Base-by-base conservation (phyloP, 176 grass and related monocot genomes). In the Cenchrus americanus region DNA sequence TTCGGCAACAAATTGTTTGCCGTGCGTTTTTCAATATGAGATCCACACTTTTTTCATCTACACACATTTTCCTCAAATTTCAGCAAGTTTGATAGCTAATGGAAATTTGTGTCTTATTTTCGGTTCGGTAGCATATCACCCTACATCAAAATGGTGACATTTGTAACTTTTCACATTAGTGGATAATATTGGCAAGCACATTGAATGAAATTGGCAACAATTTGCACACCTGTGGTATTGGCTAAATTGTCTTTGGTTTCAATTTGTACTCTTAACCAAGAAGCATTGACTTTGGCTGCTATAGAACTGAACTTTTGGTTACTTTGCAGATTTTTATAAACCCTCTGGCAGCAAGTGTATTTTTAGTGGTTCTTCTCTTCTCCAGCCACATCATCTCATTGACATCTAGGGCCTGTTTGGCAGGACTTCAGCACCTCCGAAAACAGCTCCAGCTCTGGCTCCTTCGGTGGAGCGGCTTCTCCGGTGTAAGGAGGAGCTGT, bases 241-340 rank as follows among this genome's bases (percentile, higher is more conserved):
- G 2, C 40, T 77, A 43, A 72, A 2, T 22, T 78, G 49, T 55
- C 74, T 30, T 30, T 2, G 27, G 27, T 30, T 30, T 30, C 27
- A 30, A 30, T 30, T 30, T 30, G 27, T 30, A 30, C 27, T 30
- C 27, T 69, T 75, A 86, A 79, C 77, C 54, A 55, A 51, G 46
- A 85, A 74, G 48, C 69, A 84, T 82, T 91, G 53, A 89, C 30
- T 87, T 49, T 30, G 1, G 27, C 27, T 30, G 27, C n/a, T 81
- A 59, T 75, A 57, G 18, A 59, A 60, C 62, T 68, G 51, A 59
- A 81, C 10, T 43, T 67, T 59, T 40, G 78, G 34, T 43, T 73
- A 23, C 27, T 30, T 30, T 30, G 27, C 27, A 30, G 27, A 30
- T 30, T 30, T 30, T 30, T 30, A 2, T 30, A 30, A 30, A 30